A percentile compares a stretch with the other conserved stretches of the same genome.
These are phyloP conservation scores for Tolypocladium pustulatum DNA, from an alignment of 2,329 filamentous ascomycete species.

Conservation along the genomic window DNA sequence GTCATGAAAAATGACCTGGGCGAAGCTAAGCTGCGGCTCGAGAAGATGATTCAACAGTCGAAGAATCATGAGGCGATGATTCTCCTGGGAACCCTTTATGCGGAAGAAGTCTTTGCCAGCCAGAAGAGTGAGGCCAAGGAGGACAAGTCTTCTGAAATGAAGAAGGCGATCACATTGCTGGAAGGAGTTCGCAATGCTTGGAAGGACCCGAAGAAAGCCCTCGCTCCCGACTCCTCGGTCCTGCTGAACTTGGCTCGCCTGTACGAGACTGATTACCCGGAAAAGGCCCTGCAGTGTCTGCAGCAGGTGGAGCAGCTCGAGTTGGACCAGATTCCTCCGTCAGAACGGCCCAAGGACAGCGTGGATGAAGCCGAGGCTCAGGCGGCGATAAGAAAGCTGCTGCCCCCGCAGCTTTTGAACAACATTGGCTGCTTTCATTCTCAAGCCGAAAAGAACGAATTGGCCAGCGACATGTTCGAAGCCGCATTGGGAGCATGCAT, in stretches of 20 bases:
- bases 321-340: conserved; percentile 62
- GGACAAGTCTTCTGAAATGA: conserved; percentile 75
- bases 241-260: conserved; percentile 84
- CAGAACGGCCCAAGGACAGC: conserved; percentile 49
- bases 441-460: conserved; percentile 69
- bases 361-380: conserved; percentile 49
- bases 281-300: conserved; percentile 86
- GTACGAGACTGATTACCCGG: conserved; percentile 76
- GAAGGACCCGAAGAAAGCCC: conserved; percentile 85
- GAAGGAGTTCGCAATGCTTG: conserved; percentile 79
- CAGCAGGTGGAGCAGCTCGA: conserved; percentile 89
- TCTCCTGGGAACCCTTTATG: conserved; percentile 80
- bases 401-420: conserved; percentile 87
- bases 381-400: conserved; percentile 57
- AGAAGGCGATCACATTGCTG: conserved; percentile 75
- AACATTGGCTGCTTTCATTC: conserved; percentile 97
- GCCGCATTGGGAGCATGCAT: conserved; percentile 83
- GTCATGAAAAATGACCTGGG: conserved; percentile 76
- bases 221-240: conserved; percentile 73
- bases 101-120: conserved; percentile 82
- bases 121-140: conserved; percentile 66
- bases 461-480: conserved; percentile 81
- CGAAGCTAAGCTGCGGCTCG: conserved; percentile 84
- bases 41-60: conserved; percentile 85
- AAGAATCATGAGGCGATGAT: conserved; percentile 85